phyloP scores from a whole-genome alignment of 495 filamentous ascomycete species.

The Rostrohypoxylon terebratum region DNA sequence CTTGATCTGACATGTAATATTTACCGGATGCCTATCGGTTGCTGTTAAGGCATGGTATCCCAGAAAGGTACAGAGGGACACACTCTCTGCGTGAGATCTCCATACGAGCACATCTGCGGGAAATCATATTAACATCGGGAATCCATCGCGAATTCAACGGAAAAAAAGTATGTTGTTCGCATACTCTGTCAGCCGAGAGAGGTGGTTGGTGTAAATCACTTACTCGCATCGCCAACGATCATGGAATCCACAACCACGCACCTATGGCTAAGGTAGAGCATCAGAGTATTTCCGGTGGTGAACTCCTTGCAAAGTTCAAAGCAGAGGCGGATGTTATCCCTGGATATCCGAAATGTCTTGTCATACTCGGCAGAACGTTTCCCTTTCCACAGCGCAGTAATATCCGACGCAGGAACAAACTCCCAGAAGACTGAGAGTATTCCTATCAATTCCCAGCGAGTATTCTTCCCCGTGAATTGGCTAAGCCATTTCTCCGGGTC shows the following conservation, averaged over 20 bases:
- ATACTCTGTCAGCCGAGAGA: too few relatives aligned
- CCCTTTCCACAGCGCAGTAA: conserved; percentile 14
- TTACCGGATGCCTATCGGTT: conserved; percentile 56
- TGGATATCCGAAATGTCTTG: conserved; percentile 49
- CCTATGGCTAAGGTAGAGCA: conserved; percentile 60
- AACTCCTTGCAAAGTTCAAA: conserved; percentile 61
- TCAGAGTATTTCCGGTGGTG: conserved; percentile 60
- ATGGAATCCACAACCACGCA: conserved; percentile 60
- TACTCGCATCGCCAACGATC: conserved; percentile 65
- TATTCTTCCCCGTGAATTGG: conserved; percentile 61
- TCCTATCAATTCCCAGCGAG: conserved; percentile 71
- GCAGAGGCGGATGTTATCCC: conserved; percentile 58
- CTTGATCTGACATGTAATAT: conserved; percentile 27
- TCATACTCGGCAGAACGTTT: conserved; percentile 34
- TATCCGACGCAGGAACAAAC: conserved; percentile 20
- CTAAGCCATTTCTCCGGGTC: conserved; percentile 49
- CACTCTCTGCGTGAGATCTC: conserved; percentile 64
- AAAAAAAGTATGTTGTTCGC: too few relatives aligned
- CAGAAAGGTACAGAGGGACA: conserved; percentile 66
- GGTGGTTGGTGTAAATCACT: conserved; percentile 29
- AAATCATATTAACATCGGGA: background rate
- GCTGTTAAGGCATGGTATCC: conserved; percentile 64
- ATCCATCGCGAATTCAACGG: background rate
- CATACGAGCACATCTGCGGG: conserved; percentile 57
- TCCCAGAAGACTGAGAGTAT: conserved; percentile 63